phyloP scores from a whole-genome alignment of 116 monocot genomes.

The Posidonia oceanica region DNA sequence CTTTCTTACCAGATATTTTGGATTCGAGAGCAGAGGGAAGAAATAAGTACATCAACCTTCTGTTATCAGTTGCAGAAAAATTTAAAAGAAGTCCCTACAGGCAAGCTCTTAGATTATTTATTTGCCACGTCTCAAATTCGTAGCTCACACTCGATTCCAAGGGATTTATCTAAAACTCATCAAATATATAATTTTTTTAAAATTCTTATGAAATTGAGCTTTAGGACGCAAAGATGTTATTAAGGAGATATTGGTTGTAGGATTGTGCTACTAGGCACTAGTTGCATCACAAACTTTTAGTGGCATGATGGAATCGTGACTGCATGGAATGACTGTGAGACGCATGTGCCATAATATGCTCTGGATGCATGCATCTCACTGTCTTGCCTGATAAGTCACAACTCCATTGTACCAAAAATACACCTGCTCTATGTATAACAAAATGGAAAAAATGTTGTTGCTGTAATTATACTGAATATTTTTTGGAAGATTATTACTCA shows the following conservation, averaged over 20 bases:
- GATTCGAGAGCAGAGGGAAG: constrained; percentile 99
- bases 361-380: too few species aligned
- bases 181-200: neutral
- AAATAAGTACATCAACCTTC: constrained; percentile 67
- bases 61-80: constrained; percentile 82
- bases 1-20: constrained; percentile 95
- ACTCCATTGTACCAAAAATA: too few species aligned
- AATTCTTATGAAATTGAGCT: neutral
- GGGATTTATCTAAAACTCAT: constrained; percentile 1
- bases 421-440: too few species aligned
- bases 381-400: too few species aligned
- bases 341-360: too few species aligned
- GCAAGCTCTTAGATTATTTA: constrained; percentile 16
- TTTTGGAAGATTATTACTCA: neutral
- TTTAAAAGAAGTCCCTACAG: constrained; percentile 96
- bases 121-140: neutral
- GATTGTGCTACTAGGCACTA: too few species aligned
- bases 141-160: neutral
- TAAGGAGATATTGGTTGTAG: too few species aligned
- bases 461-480: neutral
- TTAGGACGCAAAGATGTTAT: neutral
- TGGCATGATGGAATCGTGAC: too few species aligned
- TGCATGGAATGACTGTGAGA: too few species aligned
- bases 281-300: too few species aligned
- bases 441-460: too few species aligned